These are phyloP conservation scores for Tylopilus rubrobrunneus DNA, from an alignment of 768 basidiomycete genomes.

Conservation along the genomic window DNA sequence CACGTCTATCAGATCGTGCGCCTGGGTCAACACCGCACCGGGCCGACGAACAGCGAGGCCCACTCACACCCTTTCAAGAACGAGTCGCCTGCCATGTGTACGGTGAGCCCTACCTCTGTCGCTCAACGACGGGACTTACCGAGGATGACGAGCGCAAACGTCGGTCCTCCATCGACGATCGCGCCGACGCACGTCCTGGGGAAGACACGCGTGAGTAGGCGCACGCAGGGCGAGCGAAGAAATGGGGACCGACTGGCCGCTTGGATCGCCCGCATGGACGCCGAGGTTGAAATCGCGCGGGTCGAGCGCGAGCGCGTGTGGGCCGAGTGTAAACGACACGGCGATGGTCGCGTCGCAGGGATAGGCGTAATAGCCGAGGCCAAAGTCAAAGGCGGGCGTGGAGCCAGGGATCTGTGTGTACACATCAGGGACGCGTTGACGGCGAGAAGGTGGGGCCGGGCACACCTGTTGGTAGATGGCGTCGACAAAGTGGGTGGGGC, in stretches of 20 bases:
- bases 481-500: slow-evolving; percentile 41
- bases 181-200: slow-evolving; percentile 53
- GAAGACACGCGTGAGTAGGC: not conserved
- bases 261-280: slow-evolving; percentile 24
- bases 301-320: slow-evolving; percentile 39
- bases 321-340: slow-evolving; percentile 45
- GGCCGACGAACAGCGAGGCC: too few species aligned
- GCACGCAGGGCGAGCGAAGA: not conserved
- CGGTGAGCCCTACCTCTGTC: not conserved
- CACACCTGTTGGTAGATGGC: slow-evolving; percentile 44
- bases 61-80: slow-evolving; percentile 65
- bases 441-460: not conserved
- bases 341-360: slow-evolving; percentile 41
- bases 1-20: slow-evolving; percentile 43
- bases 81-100: slow-evolving; percentile 41
- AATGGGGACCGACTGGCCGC: slow-evolving; percentile 22
- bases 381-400: slow-evolving; percentile 37
- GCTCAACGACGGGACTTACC: slow-evolving; percentile 10
- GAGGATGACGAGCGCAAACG: slow-evolving; percentile 12
- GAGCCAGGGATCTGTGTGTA: slow-evolving; percentile 48
- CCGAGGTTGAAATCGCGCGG: slow-evolving; percentile 57
- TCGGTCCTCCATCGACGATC: slow-evolving; percentile 38
- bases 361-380: slow-evolving; percentile 49
- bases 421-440: not conserved
- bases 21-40: too few species aligned